phyloP scores from a whole-genome alignment of 2,329 filamentous ascomycete genomes.

The Nemania bipapillata region DNA sequence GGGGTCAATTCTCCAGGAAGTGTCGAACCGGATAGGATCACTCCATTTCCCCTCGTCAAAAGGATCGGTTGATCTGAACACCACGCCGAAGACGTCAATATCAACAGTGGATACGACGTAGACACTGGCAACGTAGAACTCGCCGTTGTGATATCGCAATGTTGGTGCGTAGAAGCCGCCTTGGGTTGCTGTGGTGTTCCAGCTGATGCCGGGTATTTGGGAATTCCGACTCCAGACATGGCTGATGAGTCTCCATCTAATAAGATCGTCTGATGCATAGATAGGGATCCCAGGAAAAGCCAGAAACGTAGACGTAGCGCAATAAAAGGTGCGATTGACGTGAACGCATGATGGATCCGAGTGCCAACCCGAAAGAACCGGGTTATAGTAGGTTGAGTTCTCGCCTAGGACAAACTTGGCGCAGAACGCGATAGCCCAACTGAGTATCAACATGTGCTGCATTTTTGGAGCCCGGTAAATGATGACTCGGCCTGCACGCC shows the following conservation, averaged over 20 bases:
- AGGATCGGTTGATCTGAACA: conserved; percentile 57
- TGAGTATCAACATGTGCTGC: too few relatives aligned
- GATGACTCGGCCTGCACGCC: too few relatives aligned
- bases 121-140: conserved; percentile 51
- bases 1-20: conserved; percentile 57
- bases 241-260: conserved; percentile 59
- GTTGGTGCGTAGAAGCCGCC: conserved; percentile 53
- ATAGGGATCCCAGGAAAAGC: conserved; percentile 65
- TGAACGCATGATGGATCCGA: conserved; percentile 59
- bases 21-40: conserved; percentile 57
- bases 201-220: conserved; percentile 55
- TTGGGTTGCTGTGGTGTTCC: conserved; percentile 48
- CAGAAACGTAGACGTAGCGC: conserved; percentile 63
- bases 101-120: conserved; percentile 45
- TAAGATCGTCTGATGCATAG: conserved; percentile 63
- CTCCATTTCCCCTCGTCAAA: too few relatives aligned
- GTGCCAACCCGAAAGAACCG: conserved; percentile 62
- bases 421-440: too few relatives aligned
- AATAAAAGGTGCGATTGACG: conserved; percentile 60
- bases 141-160: conserved; percentile 48
- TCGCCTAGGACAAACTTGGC: too few relatives aligned
- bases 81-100: conserved; percentile 32
- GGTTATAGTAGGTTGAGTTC: conserved; percentile 54
- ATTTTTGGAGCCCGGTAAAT: too few relatives aligned
- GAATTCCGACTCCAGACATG: conserved; percentile 56